A percentile compares a stretch with the other conserved stretches of the same genome.
phyloP scores from a whole-genome alignment of 306 rosid genomes.

The Erythrophleum fordii region DNA sequence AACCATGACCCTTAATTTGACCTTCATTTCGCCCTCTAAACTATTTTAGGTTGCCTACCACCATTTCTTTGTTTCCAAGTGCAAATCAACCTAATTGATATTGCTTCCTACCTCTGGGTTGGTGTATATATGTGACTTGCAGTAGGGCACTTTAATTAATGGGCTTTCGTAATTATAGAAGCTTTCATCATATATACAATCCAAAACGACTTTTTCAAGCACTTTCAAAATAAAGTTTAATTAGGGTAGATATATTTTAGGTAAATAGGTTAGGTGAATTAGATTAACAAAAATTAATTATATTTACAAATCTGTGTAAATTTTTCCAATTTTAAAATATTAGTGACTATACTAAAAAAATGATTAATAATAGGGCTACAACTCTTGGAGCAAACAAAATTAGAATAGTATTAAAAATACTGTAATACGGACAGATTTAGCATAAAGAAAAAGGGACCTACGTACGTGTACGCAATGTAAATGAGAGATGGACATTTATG shows the following conservation, averaged over 20 bases:
- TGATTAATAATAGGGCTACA: neutral
- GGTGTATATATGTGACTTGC: neutral
- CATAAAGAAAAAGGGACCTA: neutral
- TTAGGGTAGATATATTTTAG: neutral
- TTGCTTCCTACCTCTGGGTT: neutral
- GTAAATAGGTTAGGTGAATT: neutral
- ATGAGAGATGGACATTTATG: neutral
- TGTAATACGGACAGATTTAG: neutral
- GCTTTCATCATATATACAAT: neutral
- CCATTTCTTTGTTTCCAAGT: neutral
- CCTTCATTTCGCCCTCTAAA: neutral
- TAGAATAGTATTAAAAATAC: neutral
- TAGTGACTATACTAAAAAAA: neutral
- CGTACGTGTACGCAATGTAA: too few species aligned
- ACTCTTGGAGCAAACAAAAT: neutral
- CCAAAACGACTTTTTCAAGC: neutral
- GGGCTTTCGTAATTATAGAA: neutral
- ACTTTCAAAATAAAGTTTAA: neutral
- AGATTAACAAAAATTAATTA: neutral
- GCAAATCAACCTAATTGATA: neutral
- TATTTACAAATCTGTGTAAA: too few species aligned
- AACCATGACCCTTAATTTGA: neutral
- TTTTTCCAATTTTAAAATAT: too few species aligned
- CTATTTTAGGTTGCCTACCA: conserved; percentile 38
- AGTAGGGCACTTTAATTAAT: neutral